phyloP scores from a whole-genome alignment of 2,329 filamentous ascomycete species.

The Mycocentrospora acerina region DNA sequence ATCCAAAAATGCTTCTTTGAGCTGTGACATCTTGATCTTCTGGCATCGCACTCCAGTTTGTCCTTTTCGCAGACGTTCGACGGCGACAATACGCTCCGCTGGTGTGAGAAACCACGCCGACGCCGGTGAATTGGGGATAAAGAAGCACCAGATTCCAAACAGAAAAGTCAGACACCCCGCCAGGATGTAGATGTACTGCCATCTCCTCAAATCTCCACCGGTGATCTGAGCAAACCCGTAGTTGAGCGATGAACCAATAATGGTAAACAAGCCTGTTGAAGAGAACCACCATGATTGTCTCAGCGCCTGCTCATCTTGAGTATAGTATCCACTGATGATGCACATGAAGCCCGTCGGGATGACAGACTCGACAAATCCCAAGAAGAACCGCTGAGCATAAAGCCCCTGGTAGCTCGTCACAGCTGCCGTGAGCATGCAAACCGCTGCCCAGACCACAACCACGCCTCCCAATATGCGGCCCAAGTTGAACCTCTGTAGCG shows the following conservation, averaged over 20 bases:
- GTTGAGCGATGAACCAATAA: slow-evolving; percentile 35
- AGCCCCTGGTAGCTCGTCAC: slow-evolving; percentile 65
- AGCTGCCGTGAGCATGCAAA: slow-evolving; percentile 69
- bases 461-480: slow-evolving; percentile 64
- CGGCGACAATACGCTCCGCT: slow-evolving; percentile 61
- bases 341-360: slow-evolving; percentile 61
- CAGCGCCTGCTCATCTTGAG: slow-evolving; percentile 47
- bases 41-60: slow-evolving; percentile 56
- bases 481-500: slow-evolving; percentile 67
- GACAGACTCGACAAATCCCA: slow-evolving; percentile 58
- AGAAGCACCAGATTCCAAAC: slow-evolving; percentile 68
- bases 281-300: slow-evolving; percentile 68
- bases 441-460: slow-evolving; percentile 65
- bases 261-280: slow-evolving; percentile 49
- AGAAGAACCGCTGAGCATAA: slow-evolving; percentile 57
- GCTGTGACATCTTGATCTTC: slow-evolving; percentile 55
- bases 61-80: slow-evolving; percentile 49
- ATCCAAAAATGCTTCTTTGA: slow-evolving; percentile 51
- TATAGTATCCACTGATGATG: slow-evolving; percentile 49
- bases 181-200: slow-evolving; percentile 71
- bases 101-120: slow-evolving; percentile 68
- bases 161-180: slow-evolving; percentile 56
- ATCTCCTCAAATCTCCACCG: slow-evolving; percentile 48
- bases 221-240: slow-evolving; percentile 44
- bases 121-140: slow-evolving; percentile 65